Conservation (phyloP, 1,139 yeast species). For the Candida dubliniensis region DNA sequence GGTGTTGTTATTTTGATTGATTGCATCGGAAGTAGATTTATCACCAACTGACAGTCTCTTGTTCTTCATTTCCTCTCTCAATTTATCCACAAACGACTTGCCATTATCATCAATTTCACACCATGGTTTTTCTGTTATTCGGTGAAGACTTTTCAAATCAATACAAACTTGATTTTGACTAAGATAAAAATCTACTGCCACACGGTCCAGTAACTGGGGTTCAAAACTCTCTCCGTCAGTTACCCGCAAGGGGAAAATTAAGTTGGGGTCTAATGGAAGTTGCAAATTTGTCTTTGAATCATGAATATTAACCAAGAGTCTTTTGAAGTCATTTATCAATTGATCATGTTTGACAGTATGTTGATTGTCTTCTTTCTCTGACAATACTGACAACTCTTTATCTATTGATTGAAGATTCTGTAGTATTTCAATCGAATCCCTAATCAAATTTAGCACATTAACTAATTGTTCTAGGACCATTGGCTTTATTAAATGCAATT, state of each 20-base stretch:
- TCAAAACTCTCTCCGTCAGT: constrained; percentile 27
- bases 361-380: not conserved
- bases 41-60: not conserved
- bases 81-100: constrained; percentile 39
- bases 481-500: constrained; percentile 30
- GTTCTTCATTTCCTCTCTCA: constrained; percentile 42
- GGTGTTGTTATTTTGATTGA: constrained; percentile 2
- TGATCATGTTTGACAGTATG: constrained; percentile 16
- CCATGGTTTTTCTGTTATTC: constrained; percentile 46
- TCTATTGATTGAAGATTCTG: constrained; percentile 16
- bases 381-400: constrained; percentile 1
- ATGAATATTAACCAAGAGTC: constrained; percentile 29
- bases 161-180: constrained; percentile 48
- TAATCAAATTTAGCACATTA: constrained; percentile 33
- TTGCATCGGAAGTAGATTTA: too few species aligned
- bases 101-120: constrained; percentile 36
- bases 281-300: constrained; percentile 39
- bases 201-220: constrained; percentile 32
- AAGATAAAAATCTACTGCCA: constrained; percentile 42
- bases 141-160: constrained; percentile 40
- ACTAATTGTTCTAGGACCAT: constrained; percentile 35
- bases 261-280: constrained; percentile 42
- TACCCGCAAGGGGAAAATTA: constrained; percentile 42
- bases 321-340: constrained; percentile 26
- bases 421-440: constrained; percentile 29